A percentile compares a stretch with the other conserved stretches of the same genome.
phyloP scores from a whole-genome alignment of 176 grass and related monocot species.

The Avena insularis region DNA sequence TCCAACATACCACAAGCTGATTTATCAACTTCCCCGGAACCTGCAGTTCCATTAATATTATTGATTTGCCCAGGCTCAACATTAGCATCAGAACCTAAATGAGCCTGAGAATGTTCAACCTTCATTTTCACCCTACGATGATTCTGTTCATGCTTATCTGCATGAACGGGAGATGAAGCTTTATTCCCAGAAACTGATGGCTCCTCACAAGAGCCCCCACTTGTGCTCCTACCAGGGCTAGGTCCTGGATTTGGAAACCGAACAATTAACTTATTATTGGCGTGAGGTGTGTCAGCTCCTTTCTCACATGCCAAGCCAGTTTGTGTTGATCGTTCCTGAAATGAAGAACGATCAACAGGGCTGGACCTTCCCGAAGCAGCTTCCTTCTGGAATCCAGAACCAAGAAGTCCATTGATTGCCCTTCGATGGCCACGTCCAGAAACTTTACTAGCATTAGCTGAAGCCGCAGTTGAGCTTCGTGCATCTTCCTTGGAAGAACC shows the following conservation, averaged over 20 bases:
- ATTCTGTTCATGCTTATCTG: slow-evolving; percentile 74
- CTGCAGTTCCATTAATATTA: slow-evolving; percentile 62
- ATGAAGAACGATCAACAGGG: slow-evolving; percentile 48
- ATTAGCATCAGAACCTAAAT: slow-evolving; percentile 60
- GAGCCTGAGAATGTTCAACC: slow-evolving; percentile 44
- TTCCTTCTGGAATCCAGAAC: slow-evolving; percentile 71
- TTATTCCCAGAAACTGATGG: slow-evolving; percentile 58
- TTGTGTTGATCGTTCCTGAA: slow-evolving; percentile 64
- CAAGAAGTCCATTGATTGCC: slow-evolving; percentile 51
- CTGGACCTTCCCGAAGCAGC: slow-evolving; percentile 49
- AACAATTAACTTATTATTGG: slow-evolving; percentile 71
- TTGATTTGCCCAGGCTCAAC: slow-evolving; percentile 59
- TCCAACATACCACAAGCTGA: slow-evolving; percentile 56
- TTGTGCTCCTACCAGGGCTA: slow-evolving; percentile 68
- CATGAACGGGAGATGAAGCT: slow-evolving; percentile 52
- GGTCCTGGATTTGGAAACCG: slow-evolving; percentile 71
- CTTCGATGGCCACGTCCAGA: slow-evolving; percentile 66
- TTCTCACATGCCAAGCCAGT: slow-evolving; percentile 67
- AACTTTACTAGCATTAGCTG: slow-evolving; percentile 61
- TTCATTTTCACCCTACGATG: slow-evolving; percentile 66
- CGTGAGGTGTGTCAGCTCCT: slow-evolving; percentile 49
- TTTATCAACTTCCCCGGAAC: slow-evolving; percentile 67
- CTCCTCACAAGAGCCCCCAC: slow-evolving; percentile 67
- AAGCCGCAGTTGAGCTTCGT: slow-evolving; percentile 80
- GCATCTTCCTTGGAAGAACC: slow-evolving; percentile 77